These are phyloP conservation scores for Geotrichum cucujoidarum DNA, from an alignment of 1,139 yeast species.

Conservation along the genomic window DNA sequence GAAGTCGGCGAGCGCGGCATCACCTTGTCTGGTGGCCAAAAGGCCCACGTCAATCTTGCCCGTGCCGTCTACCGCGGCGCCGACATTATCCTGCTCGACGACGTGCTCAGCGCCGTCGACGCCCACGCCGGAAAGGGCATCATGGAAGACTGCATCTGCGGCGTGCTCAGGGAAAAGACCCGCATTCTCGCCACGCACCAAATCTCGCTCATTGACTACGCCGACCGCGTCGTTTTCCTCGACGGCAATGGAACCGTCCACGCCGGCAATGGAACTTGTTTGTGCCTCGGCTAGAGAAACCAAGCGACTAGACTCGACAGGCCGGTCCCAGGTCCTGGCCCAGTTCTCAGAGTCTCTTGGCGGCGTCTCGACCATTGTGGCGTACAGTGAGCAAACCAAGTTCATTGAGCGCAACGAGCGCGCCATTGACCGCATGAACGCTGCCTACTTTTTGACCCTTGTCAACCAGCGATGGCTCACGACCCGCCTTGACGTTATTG, in stretches of 20 bases:
- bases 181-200: constrained; percentile 84
- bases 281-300: constrained; percentile 79
- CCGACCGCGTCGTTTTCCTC: constrained; percentile 64
- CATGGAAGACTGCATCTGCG: constrained; percentile 63
- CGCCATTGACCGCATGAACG: constrained; percentile 60
- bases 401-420: constrained; percentile 49
- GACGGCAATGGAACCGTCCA: constrained; percentile 59
- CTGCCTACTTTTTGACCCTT: constrained; percentile 60
- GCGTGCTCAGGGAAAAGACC: constrained; percentile 54
- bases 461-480: constrained; percentile 80
- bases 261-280: constrained; percentile 57
- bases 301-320: constrained; percentile 72
- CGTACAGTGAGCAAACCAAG: constrained; percentile 46
- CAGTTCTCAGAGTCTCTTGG: constrained; percentile 69
- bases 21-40: constrained; percentile 89
- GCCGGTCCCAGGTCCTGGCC: constrained; percentile 71
- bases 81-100: constrained; percentile 71
- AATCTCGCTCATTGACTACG: constrained; percentile 57
- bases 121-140: constrained; percentile 84
- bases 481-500: constrained; percentile 54
- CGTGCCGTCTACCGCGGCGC: constrained; percentile 72
- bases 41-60: constrained; percentile 79
- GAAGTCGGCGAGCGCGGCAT: constrained; percentile 94
- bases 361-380: constrained; percentile 68
- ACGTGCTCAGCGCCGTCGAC: constrained; percentile 87